Percentiles rank a stretch among this genome's conserved stretches.
phyloP scores from a whole-genome alignment of 2,329 filamentous ascomycete species.

The Diaporthe caulivora region DNA sequence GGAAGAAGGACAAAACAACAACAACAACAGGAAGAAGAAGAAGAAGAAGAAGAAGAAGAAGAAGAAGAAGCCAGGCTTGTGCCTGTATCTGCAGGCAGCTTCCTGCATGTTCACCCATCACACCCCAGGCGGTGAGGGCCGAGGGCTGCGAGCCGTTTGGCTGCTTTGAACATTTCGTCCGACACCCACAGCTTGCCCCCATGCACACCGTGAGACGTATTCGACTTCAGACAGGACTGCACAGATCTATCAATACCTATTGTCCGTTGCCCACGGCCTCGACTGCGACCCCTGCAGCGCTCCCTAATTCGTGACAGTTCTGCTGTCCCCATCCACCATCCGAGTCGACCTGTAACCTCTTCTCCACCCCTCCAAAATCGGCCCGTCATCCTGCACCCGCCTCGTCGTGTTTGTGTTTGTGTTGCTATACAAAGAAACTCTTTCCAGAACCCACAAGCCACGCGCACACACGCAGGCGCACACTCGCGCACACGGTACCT shows the following conservation, averaged over 20 bases:
- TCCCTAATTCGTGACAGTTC: neutral
- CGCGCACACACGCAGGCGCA: neutral
- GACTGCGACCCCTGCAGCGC: neutral
- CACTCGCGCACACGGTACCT: neutral
- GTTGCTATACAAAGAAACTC: slow-evolving; percentile 13
- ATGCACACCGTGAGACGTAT: slow-evolving; percentile 33
- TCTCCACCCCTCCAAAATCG: neutral
- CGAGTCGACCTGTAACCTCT: slow-evolving; percentile 18
- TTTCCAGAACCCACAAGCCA: neutral
- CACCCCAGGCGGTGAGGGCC: slow-evolving; percentile 50
- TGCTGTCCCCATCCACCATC: slow-evolving; percentile 3
- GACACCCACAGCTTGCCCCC: slow-evolving; percentile 30
- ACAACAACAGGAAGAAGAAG: too few relatives aligned
- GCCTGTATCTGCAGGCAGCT: slow-evolving; percentile 34
- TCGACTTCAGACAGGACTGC: slow-evolving; percentile 31
- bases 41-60: too few relatives aligned
- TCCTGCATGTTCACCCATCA: slow-evolving; percentile 43
- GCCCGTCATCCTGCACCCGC: neutral
- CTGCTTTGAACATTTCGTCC: slow-evolving; percentile 46
- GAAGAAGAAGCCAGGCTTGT: neutral
- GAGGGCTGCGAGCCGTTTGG: slow-evolving; percentile 53
- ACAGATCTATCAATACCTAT: slow-evolving; percentile 24
- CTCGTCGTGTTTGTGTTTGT: neutral
- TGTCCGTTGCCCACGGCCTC: slow-evolving; percentile 17
- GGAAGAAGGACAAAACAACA: too few relatives aligned